Evolutionary conservation across 2,329 filamentous ascomycete genomes (phyloP).

Genomic region (Fusarium anguioides): DNA sequence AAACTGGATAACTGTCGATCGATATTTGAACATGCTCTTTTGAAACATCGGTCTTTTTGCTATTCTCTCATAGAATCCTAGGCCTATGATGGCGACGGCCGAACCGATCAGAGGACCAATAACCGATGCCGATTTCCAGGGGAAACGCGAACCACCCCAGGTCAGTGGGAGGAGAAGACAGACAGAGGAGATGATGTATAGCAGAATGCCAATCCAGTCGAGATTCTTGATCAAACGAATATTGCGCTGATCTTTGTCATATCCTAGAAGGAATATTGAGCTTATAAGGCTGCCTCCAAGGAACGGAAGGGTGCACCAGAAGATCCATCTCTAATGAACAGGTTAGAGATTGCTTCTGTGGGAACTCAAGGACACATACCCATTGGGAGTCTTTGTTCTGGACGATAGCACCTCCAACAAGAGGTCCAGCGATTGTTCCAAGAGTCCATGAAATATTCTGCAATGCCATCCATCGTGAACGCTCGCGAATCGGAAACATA

Average conservation of each 20-base stretch:
- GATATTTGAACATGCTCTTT: slow-evolving; percentile 34
- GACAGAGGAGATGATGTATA: slow-evolving; percentile 59
- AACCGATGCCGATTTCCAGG: slow-evolving; percentile 47
- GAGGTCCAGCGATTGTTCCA: slow-evolving; percentile 58
- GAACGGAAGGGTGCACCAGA: slow-evolving; percentile 51
- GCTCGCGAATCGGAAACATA: slow-evolving; percentile 55
- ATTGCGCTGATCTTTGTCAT: slow-evolving; percentile 27
- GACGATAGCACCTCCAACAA: slow-evolving; percentile 42
- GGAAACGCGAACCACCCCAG: slow-evolving; percentile 34
- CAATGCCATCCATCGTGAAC: slow-evolving; percentile 55
- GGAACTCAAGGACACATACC: slow-evolving; percentile 21
- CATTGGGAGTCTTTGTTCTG: slow-evolving; percentile 34
- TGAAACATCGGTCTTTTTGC: slow-evolving; percentile 41
- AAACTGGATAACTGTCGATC: slow-evolving; percentile 39
- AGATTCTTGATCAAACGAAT: slow-evolving; percentile 50
- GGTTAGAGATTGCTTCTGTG: neutral
- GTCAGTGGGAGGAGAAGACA: slow-evolving; percentile 30
- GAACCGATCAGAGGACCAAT: slow-evolving; percentile 71
- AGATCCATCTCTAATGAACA: slow-evolving; percentile 49
- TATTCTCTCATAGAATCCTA: slow-evolving; percentile 36
- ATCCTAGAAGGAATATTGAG: slow-evolving; percentile 44
- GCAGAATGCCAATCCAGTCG: slow-evolving; percentile 70
- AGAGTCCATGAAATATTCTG: slow-evolving; percentile 63
- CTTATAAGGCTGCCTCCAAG: slow-evolving; percentile 41
- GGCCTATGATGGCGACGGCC: slow-evolving; percentile 54